Base-by-base conservation (phyloP, 2,329 filamentous ascomycete genomes). In the Exophiala dermatitidis region DNA sequence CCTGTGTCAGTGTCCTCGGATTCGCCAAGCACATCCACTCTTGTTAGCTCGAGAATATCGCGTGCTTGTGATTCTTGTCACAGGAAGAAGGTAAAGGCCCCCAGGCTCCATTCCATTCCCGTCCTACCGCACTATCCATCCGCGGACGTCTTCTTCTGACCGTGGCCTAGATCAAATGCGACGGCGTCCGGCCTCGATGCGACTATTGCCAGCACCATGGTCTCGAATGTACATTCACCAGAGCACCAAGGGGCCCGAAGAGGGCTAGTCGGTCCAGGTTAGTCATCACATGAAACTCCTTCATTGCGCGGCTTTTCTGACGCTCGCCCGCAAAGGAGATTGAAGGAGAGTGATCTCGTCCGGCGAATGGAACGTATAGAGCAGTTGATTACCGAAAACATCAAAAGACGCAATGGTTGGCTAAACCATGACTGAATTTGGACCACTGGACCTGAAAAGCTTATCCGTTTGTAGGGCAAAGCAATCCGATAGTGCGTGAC, bases 21-120 rank as follows among this genome's bases (percentile, higher is more conserved):
- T 32, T 10, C 28, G 3, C 28, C 46, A 10, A 44, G 3, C 9
- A 36, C 5, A n/a, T 29, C 8, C 36, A 41, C 30, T 30, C n/a
- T 30, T 38, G 30, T 30, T 28, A 50, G 34, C 12, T 30, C 29
- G 31, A 41, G 40, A 3, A 42, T 43, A 12, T 28, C 40, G 31
- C 51, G 52, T 40, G 74, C 75, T 8, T 78, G 75, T 59, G 75
- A 78, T 59, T 71, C 74, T 10, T 78, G 75, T 57, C 73, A 76
- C 60, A 71, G 66, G 59, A 66, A 73, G 61, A 78, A 77, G 73
- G 75, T 74, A 67, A 19, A 19, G 10, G 26, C 26, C 51, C 49
- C 31, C 7, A 50, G 42, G 32, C 12, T 12, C 46, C 34, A 19
- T 19, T 19, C 19, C 19, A 19, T 19, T 5, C 3, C 37, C 3